phyloP scores from a whole-genome alignment of 257 asterid species.

The Solanum pennellii region DNA sequence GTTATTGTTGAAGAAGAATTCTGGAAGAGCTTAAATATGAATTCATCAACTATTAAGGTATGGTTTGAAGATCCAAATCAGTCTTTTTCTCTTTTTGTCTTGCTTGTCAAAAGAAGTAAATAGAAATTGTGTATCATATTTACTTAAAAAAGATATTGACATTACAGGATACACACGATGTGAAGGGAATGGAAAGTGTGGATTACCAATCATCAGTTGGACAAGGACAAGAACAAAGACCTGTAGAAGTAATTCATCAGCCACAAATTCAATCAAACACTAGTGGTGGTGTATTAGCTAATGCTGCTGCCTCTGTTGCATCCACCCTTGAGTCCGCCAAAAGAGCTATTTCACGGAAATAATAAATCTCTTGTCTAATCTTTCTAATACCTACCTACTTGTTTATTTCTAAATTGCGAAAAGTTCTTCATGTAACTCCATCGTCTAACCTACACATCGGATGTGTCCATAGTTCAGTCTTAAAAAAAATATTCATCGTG shows the following conservation, averaged over 20 bases:
- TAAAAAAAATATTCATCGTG: not conserved
- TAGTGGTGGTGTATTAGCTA: constrained; percentile 39
- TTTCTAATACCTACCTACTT: constrained; percentile 6
- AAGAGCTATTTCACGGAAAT: constrained; percentile 32
- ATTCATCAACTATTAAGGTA: constrained; percentile 28
- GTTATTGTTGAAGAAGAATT: not conserved
- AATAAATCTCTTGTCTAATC: not conserved
- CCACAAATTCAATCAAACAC: constrained; percentile 20
- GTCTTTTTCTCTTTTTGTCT: not conserved
- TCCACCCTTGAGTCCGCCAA: constrained; percentile 65
- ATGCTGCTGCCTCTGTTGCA: constrained; percentile 54
- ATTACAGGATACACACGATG: constrained; percentile 10
- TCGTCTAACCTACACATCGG: not conserved
- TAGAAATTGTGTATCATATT: not conserved
- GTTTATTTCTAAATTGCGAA: not conserved
- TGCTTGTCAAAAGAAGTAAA: not conserved
- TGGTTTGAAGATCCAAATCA: not conserved
- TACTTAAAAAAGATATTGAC: not conserved
- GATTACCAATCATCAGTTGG: constrained; percentile 33
- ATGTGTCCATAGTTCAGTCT: not conserved
- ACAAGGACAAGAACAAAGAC: constrained; percentile 26
- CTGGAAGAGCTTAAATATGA: constrained; percentile 10
- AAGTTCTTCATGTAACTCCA: not conserved
- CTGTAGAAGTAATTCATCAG: constrained; percentile 38
- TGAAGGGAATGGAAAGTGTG: constrained; percentile 10